Evolutionary conservation across 2,329 filamentous ascomycete species (phyloP).

Genomic region (Trichoderma oligosporum): DNA sequence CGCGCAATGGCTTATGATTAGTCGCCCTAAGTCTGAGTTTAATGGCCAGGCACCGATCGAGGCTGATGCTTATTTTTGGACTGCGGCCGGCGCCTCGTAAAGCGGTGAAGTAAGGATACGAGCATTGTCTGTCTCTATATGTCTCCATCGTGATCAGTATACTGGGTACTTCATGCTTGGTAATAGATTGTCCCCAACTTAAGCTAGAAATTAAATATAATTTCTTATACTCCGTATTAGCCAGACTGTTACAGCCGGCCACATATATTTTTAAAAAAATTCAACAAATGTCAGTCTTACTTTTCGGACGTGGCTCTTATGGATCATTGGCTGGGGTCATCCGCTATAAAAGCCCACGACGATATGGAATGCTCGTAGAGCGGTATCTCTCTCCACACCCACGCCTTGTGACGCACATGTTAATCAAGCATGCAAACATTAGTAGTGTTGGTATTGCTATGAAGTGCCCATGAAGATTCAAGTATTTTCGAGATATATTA

Average conservation of each 20-base stretch:
- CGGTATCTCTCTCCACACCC: conserved; percentile 13
- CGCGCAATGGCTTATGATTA: conserved; percentile 4
- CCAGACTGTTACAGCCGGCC: background rate
- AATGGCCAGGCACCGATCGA: conserved; percentile 13
- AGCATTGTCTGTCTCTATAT: background rate
- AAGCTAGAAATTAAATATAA: too few relatives aligned
- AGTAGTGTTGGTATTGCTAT: background rate
- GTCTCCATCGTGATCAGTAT: too few relatives aligned
- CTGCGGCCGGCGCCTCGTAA: conserved; percentile 19
- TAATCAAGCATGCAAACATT: background rate
- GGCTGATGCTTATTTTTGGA: conserved; percentile 15
- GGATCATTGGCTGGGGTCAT: background rate
- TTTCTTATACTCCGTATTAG: too few relatives aligned
- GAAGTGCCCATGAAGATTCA: background rate
- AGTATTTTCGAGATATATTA: background rate
- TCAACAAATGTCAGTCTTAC: background rate
- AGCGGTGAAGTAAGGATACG: conserved; percentile 25
- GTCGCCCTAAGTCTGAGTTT: background rate
- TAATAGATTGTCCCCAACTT: too few relatives aligned
- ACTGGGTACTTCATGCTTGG: too few relatives aligned
- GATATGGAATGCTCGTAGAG: background rate
- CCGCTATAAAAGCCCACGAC: background rate
- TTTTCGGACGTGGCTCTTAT: background rate
- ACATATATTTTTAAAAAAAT: background rate
- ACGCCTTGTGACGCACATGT: conserved; percentile 26